Conservation (phyloP, 2,329 filamentous ascomycete species). For the Verticillium nonalfalfae region DNA sequence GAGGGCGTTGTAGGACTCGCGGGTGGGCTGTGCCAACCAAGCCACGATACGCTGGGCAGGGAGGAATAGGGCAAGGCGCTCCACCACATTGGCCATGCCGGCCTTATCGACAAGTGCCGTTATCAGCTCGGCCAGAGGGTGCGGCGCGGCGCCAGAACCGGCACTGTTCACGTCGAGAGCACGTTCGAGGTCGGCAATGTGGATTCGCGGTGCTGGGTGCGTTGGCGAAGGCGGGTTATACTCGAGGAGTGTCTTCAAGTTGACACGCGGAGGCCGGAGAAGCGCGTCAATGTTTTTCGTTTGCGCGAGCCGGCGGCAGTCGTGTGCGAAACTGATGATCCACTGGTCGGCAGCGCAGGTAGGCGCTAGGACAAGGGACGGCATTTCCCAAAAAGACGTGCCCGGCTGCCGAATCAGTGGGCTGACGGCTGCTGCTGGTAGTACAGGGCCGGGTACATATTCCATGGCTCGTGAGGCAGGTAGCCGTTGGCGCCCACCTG, state of each 20-base stretch:
- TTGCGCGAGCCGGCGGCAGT: constrained; percentile 25
- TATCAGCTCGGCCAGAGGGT: constrained; percentile 22
- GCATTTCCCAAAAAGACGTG: constrained; percentile 22
- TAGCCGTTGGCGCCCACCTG: constrained; percentile 11
- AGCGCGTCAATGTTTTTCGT: constrained; percentile 19
- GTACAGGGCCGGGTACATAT: constrained; percentile 11
- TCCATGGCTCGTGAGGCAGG: constrained; percentile 14
- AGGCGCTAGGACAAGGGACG: constrained; percentile 21
- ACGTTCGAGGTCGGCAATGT: constrained; percentile 10
- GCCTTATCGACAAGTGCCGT: constrained; percentile 21
- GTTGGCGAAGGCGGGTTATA: constrained; percentile 14
- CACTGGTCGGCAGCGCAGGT: constrained; percentile 25
- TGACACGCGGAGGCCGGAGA: constrained; percentile 23
- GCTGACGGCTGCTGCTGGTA: constrained; percentile 24
- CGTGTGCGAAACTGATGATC: constrained; percentile 25
- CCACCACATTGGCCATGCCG: constrained; percentile 19
- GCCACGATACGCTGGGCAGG: constrained; percentile 21
- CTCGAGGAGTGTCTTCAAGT: constrained; percentile 24
- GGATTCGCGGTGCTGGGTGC: constrained; percentile 14
- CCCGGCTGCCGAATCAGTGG: constrained; percentile 18
- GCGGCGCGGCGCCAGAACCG: not conserved
- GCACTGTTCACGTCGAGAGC: constrained; percentile 4
- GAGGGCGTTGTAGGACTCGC: constrained; percentile 18
- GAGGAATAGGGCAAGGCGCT: constrained; percentile 24
- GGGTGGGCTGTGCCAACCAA: constrained; percentile 23